Evolutionary conservation across 2,329 filamentous ascomycete species (phyloP).

Genomic region (Magnaporthiopsis rhizophila): DNA sequence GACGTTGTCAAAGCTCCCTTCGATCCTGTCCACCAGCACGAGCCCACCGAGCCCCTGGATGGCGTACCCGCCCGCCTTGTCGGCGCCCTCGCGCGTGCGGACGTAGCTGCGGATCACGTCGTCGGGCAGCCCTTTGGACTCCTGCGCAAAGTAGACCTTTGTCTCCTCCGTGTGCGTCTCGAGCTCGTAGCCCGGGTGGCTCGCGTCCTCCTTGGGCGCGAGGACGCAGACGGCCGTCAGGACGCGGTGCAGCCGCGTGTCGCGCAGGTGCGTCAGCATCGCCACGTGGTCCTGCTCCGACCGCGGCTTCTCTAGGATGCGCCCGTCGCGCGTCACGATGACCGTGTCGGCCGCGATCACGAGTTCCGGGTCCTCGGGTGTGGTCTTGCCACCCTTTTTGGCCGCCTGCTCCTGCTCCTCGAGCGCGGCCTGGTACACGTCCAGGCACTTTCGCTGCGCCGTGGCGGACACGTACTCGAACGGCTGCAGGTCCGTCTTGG

Average conservation of each 20-base stretch:
- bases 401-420: slow-evolving; percentile 22
- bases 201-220: slow-evolving; percentile 70
- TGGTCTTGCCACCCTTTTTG: slow-evolving; percentile 20
- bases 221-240: slow-evolving; percentile 82
- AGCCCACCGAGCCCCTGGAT: slow-evolving; percentile 84
- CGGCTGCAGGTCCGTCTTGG: slow-evolving; percentile 65
- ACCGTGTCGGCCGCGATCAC: slow-evolving; percentile 90
- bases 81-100: slow-evolving; percentile 79
- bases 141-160: slow-evolving; percentile 73
- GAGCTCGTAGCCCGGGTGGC: slow-evolving; percentile 78
- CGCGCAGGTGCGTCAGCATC: slow-evolving; percentile 77
- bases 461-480: slow-evolving; percentile 90
- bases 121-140: slow-evolving; percentile 53
- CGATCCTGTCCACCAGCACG: slow-evolving; percentile 79
- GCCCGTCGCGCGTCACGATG: slow-evolving; percentile 66
- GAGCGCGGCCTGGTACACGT: slow-evolving; percentile 52
- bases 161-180: slow-evolving; percentile 84
- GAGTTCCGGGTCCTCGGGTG: slow-evolving; percentile 61
- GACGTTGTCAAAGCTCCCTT: slow-evolving; percentile 89
- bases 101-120: slow-evolving; percentile 76
- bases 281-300: slow-evolving; percentile 71
- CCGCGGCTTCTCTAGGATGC: slow-evolving; percentile 85
- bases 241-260: slow-evolving; percentile 71
- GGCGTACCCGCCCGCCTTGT: slow-evolving; percentile 95
- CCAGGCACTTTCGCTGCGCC: slow-evolving; percentile 72